Conservation (phyloP, 2,329 filamentous ascomycete genomes). For the Sclerotinia sclerotiorum region DNA sequence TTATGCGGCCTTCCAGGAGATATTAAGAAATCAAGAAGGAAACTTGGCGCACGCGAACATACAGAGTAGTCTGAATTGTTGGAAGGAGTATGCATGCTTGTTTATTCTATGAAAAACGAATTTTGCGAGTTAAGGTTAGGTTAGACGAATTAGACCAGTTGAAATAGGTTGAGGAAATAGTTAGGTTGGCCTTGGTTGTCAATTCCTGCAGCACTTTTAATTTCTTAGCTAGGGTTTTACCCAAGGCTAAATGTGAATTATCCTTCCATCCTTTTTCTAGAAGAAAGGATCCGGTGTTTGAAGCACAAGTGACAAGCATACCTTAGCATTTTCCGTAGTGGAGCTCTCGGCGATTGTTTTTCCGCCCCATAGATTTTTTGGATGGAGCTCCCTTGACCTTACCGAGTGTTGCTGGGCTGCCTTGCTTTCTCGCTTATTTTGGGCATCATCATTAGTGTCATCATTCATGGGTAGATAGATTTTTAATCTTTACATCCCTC, state of each 20-base stretch:
- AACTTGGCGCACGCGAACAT: not conserved
- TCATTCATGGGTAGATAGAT: not conserved
- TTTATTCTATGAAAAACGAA: not conserved
- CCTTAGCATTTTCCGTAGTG: not conserved
- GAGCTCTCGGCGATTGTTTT: not conserved
- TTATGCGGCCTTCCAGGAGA: conserved; percentile 18
- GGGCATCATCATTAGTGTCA: conserved; percentile 6
- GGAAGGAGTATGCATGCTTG: conserved; percentile 14
- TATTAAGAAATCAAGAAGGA: not conserved
- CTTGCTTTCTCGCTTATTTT: conserved; percentile 18
- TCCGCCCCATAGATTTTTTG: not conserved
- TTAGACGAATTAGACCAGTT: not conserved
- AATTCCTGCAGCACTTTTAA: not conserved
- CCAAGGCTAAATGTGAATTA: not conserved
- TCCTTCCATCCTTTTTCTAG: conserved; percentile 15
- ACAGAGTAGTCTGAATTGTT: not conserved
- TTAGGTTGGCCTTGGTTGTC: not conserved
- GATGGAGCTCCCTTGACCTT: not conserved
- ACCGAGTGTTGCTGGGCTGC: not conserved
- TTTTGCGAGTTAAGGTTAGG: conserved; percentile 1
- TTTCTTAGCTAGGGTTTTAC: not conserved
- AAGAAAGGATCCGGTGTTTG: conserved; percentile 14
- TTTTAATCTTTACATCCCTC: not conserved
- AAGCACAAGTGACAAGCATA: not conserved
- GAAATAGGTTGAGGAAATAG: not conserved